A percentile compares a stretch with the other conserved stretches of the same genome.
phyloP scores from a whole-genome alignment of 257 asterid genomes.

The Dorcoceras hygrometricum region DNA sequence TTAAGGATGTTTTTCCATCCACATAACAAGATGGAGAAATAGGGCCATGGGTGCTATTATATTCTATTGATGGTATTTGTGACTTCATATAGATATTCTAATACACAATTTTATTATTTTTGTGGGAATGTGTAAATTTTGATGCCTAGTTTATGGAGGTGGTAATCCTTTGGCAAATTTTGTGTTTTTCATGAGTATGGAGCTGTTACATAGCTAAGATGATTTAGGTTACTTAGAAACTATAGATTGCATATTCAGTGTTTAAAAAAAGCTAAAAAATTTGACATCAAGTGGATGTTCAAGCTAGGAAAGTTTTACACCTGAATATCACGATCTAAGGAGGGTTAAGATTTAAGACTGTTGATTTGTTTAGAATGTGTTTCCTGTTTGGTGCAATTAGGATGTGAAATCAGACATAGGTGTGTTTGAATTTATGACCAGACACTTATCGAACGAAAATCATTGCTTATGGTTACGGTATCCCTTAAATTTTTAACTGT shows the following conservation, averaged over 20 bases:
- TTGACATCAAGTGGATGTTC: not conserved
- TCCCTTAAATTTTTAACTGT: not conserved
- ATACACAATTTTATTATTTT: slow-evolving; percentile 20
- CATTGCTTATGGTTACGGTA: not conserved
- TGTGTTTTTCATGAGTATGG: not conserved
- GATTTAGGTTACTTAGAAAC: not conserved
- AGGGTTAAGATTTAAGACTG: not conserved
- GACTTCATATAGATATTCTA: slow-evolving; percentile 23
- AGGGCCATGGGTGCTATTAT: slow-evolving; percentile 10
- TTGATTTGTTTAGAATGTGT: not conserved
- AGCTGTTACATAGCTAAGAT: too few relatives aligned
- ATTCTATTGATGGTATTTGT: slow-evolving; percentile 22
- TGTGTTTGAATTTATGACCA: not conserved
- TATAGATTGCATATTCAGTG: not conserved
- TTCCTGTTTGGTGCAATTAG: not conserved
- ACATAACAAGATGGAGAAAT: slow-evolving; percentile 31
- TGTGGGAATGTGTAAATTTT: slow-evolving; percentile 34
- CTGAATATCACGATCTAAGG: too few relatives aligned
- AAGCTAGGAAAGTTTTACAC: not conserved
- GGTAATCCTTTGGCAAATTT: not conserved
- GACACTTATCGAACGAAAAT: not conserved
- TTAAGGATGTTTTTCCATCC: slow-evolving; percentile 92
- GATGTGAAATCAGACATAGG: not conserved
- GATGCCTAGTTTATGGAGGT: slow-evolving; percentile 30
- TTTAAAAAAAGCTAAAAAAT: not conserved